Conservation (phyloP, 2,329 filamentous ascomycete species). For the Arthrobotrys sinensis region DNA sequence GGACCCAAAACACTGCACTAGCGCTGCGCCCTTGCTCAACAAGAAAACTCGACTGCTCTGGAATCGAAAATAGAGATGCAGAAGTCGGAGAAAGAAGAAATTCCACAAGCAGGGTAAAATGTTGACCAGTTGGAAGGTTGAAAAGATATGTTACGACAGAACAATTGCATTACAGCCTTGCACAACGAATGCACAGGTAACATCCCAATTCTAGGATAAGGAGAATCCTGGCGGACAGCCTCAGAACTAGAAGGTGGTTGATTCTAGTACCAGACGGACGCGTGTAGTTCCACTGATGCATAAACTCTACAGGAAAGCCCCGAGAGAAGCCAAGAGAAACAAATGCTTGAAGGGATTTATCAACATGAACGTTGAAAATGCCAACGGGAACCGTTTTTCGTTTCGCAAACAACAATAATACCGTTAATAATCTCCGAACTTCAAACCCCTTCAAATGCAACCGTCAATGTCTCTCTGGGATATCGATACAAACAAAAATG, state of each 20-base stretch:
- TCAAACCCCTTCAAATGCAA: constrained; percentile 4
- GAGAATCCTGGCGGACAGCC: background rate
- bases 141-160: constrained; percentile 2
- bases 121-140: background rate
- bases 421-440: constrained; percentile 53
- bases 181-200: constrained; percentile 32
- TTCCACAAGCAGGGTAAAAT: constrained; percentile 2
- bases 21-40: constrained; percentile 39
- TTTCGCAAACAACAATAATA: constrained; percentile 45
- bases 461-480: background rate
- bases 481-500: background rate
- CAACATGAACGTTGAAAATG: constrained; percentile 29
- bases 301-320: constrained; percentile 21
- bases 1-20: constrained; percentile 39
- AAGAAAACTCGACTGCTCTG: constrained; percentile 32
- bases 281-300: constrained; percentile 27
- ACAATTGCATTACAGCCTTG: constrained; percentile 1
- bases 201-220: constrained; percentile 13
- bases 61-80: constrained; percentile 32
- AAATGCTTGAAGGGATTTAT: constrained; percentile 20
- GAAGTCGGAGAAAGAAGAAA: constrained; percentile 27
- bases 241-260: constrained; percentile 53
- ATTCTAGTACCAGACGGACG: constrained; percentile 15
- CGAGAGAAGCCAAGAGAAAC: constrained; percentile 32
- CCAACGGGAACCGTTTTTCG: constrained; percentile 16